A percentile compares a stretch with the other conserved stretches of the same genome.
These are phyloP conservation scores for Trametes maxima DNA, from an alignment of 768 basidiomycete genomes.

Conservation along the genomic window DNA sequence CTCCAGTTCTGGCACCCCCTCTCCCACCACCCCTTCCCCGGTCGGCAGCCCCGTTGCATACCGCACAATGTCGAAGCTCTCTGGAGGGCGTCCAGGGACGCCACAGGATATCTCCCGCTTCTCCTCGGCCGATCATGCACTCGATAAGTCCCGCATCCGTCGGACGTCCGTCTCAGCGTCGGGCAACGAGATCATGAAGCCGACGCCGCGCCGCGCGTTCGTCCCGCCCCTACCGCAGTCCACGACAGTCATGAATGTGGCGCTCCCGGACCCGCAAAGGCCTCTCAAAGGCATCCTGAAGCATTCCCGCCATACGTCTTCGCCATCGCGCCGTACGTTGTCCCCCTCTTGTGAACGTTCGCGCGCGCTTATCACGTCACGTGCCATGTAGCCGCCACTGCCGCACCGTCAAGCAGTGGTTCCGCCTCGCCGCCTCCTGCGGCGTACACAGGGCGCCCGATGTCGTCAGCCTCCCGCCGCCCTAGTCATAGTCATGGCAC, in stretches of 20 bases:
- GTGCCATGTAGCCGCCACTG: conserved; percentile 3
- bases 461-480: not conserved
- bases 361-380: not conserved
- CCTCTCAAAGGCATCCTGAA: conserved; percentile 18
- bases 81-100: not conserved
- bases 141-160: conserved; percentile 8
- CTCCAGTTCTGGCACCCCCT: conserved; percentile 18
- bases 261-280: conserved; percentile 4
- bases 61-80: not conserved
- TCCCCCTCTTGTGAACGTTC: not conserved
- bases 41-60: not conserved
- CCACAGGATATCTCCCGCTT: conserved; percentile 1
- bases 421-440: conserved; percentile 3
- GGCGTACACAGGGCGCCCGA: not conserved
- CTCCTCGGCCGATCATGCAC: conserved; percentile 7
- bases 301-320: conserved; percentile 9
- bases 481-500: not conserved
- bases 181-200: conserved; percentile 13
- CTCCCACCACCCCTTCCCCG: conserved; percentile 16
- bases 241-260: conserved; percentile 11
- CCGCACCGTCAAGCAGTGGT: not conserved
- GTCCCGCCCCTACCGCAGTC: conserved; percentile 5
- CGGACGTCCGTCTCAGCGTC: conserved; percentile 10
- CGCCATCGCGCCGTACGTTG: conserved; percentile 7
- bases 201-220: conserved; percentile 17